A percentile compares a stretch with the other conserved stretches of the same genome.
These are phyloP conservation scores for Phaffomyces antillensis DNA, from an alignment of 805 yeast species.

Conservation along the genomic window DNA sequence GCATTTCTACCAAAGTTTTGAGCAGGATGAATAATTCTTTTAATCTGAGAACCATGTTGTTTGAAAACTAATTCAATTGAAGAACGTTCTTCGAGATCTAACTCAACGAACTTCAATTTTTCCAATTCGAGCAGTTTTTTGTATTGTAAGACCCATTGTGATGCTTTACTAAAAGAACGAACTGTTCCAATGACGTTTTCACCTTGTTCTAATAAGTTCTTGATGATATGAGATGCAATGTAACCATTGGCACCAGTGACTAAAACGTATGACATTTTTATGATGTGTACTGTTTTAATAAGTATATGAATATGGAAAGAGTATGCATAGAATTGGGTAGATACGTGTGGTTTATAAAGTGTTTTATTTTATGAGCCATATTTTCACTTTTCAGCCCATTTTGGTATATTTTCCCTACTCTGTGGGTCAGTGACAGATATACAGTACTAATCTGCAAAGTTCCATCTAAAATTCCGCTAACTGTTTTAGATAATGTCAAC, in stretches of 20 bases:
- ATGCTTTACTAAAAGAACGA: conserved; percentile 1
- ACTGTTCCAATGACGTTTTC: conserved; percentile 5
- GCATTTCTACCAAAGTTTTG: conserved; percentile 5
- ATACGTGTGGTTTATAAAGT: no score
- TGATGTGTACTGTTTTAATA: no score
- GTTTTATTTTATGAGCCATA: no score
- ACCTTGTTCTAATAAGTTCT: not conserved
- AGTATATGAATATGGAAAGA: not conserved
- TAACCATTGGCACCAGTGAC: conserved; percentile 11
- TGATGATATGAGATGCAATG: conserved; percentile 5
- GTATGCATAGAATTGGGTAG: no score
- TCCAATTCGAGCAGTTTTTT: conserved; percentile 1
- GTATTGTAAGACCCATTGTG: not conserved
- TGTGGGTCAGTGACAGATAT: no score
- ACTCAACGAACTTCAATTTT: conserved; percentile 5
- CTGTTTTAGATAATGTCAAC: no score
- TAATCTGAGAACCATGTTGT: not conserved
- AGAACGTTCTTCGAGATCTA: conserved; percentile 1
- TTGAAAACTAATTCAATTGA: conserved; percentile 1
- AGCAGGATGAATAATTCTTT: conserved; percentile 6
- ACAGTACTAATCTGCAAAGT: no score
- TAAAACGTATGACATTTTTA: not conserved
- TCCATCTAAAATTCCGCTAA: no score
- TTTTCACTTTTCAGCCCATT: no score
- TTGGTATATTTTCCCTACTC: no score